These are phyloP conservation scores for Chamaecrista fasciculata DNA, from an alignment of 306 rosid species.

Conservation along the genomic window DNA sequence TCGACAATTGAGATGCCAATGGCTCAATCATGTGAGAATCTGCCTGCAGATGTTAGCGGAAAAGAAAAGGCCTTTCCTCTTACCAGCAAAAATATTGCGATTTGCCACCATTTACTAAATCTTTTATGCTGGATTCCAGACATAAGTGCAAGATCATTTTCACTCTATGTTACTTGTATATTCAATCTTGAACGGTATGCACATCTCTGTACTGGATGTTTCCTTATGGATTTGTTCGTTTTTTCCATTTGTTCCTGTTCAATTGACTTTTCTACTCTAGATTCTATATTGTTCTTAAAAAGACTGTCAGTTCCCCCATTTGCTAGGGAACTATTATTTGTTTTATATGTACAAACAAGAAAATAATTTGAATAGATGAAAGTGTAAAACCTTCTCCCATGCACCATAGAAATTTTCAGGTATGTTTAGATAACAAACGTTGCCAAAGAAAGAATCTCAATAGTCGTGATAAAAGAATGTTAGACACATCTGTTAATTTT, in stretches of 20 bases:
- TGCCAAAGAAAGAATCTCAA: conserved; percentile 19
- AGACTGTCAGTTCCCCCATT: background rate
- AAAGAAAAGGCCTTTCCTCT: conserved; percentile 32
- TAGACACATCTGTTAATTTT: conserved; percentile 4
- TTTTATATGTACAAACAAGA: background rate
- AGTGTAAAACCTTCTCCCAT: conserved; percentile 11
- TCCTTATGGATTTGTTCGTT: conserved; percentile 22
- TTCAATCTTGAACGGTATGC: conserved; percentile 86
- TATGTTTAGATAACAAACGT: conserved; percentile 2
- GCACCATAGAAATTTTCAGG: background rate
- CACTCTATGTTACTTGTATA: conserved; percentile 48
- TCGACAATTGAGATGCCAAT: conserved; percentile 29
- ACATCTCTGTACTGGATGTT: conserved; percentile 30
- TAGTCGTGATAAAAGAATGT: conserved; percentile 13
- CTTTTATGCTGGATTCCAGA: conserved; percentile 61
- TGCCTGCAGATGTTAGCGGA: conserved; percentile 29
- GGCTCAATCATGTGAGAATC: conserved; percentile 37
- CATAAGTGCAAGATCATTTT: conserved; percentile 50
- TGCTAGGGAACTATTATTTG: background rate
- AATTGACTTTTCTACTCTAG: background rate
- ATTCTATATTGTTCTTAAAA: conserved; percentile 12
- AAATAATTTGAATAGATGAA: conserved; percentile 20
- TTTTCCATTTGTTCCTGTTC: conserved; percentile 21
- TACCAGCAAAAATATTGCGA: conserved; percentile 36
- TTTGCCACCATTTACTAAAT: conserved; percentile 64